Base-by-base conservation (phyloP, 805 yeast species). In the Ogataea minuta region DNA sequence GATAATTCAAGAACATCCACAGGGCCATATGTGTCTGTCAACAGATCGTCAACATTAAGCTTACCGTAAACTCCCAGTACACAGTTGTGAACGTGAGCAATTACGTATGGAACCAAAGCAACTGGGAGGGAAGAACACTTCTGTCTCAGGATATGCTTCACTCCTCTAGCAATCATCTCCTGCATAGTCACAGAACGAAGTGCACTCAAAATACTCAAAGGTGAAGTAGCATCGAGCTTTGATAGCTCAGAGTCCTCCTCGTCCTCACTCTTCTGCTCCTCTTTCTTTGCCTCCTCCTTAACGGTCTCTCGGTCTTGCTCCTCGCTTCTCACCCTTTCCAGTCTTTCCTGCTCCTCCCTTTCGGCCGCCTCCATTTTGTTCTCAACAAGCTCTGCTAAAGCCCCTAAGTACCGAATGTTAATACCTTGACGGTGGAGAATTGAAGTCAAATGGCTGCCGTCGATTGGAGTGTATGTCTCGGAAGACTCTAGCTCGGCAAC, bases 351-450 rank as follows among this genome's bases (percentile, higher is more conserved):
- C 27, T 59, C 56, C 39, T 62, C 51, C 54, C 31, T 55, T 41
- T 41, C 64, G 56, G 23, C 50, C 35, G 41, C 38, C 13, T 32
- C 54, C 34, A 58, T 65, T 37, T 49, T 48, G 13, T 45, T 45
- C 24, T 36, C 17, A 23, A 48, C 52, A 20, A 49, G 32, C 8
- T 45, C 54, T 15, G 80, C 80, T 48, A 86, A 57, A 12, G 55
- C 61, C 44, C 96, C 96, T 54, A 91, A 71, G 57, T 91, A 91
- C 67, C 98, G 83, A 64, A 90, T 59, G 61, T 88, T 90, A 60
- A 91, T 80, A 70, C 99, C 99, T 39, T 71, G 68, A 46, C 75
- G 76, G 62, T 93, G 99, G 63, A 91, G 63, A 37, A 72, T 59
- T 28, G 71, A 67, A 13, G 85, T 66, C 52, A 93, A 73, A 54